A percentile compares a stretch with the other conserved stretches of the same genome.
phyloP scores from a whole-genome alignment of 768 basidiomycete species.

The Termitomyces sp. region DNA sequence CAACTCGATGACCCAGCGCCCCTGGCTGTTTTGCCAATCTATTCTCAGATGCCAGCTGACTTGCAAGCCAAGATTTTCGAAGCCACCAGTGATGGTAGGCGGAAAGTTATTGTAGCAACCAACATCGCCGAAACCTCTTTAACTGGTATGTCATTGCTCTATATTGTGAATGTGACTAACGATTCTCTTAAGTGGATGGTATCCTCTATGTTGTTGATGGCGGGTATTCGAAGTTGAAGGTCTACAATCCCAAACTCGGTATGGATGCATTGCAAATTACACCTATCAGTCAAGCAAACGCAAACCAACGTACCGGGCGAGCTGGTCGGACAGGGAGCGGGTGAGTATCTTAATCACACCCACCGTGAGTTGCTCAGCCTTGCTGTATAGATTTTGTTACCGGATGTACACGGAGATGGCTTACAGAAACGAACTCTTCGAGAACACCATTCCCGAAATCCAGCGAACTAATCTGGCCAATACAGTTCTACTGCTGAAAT shows the following conservation, averaged over 20 bases:
- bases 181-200: slow-evolving; percentile 69
- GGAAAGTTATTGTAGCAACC: slow-evolving; percentile 97
- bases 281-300: slow-evolving; percentile 98
- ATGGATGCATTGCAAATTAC: slow-evolving; percentile 99
- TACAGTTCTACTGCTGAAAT: slow-evolving; percentile 91
- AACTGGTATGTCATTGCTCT: slow-evolving; percentile 54
- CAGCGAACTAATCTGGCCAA: slow-evolving; percentile 97
- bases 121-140: slow-evolving; percentile 99
- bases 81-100: slow-evolving; percentile 85
- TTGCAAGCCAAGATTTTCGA: slow-evolving; percentile 98
- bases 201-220: slow-evolving; percentile 96
- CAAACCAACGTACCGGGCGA: slow-evolving; percentile 91
- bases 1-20: slow-evolving; percentile 90
- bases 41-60: slow-evolving; percentile 99
- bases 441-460: slow-evolving; percentile 96
- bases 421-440: slow-evolving; percentile 91
- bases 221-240: slow-evolving; percentile 96
- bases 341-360: slow-evolving; percentile 28
- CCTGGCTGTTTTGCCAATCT: slow-evolving; percentile 92
- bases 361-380: slow-evolving; percentile 1
- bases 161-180: slow-evolving; percentile 7
- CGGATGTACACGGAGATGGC: slow-evolving; percentile 97
- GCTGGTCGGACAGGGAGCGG: slow-evolving; percentile 96
- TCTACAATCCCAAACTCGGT: slow-evolving; percentile 98
- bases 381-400: slow-evolving; percentile 73